Conservation (phyloP, 148 eudicot genomes). For the Vaccinium darrowii region DNA sequence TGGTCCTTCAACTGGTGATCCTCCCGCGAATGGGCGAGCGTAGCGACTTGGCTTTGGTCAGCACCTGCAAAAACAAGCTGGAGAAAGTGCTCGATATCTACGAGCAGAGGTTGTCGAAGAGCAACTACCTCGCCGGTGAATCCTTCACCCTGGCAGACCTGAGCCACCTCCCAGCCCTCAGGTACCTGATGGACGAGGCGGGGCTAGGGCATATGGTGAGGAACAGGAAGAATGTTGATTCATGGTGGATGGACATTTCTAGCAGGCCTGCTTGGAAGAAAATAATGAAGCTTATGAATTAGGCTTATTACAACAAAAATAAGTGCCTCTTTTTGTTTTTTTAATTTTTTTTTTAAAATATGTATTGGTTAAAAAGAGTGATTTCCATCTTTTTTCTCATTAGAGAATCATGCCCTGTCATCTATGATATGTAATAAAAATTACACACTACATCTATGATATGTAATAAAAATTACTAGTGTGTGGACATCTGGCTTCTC, state of each 20-base stretch:
- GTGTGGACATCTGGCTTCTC: neutral
- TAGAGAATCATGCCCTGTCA: neutral
- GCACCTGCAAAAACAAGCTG: constrained; percentile 39
- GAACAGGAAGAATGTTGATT: constrained; percentile 39
- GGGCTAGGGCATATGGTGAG: constrained; percentile 42
- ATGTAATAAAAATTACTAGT: neutral
- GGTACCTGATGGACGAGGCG: constrained; percentile 49
- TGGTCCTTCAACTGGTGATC: constrained; percentile 53
- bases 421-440: neutral
- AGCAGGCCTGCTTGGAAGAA: constrained; percentile 73
- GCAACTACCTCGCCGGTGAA: constrained; percentile 51
- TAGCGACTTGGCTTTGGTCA: constrained; percentile 41
- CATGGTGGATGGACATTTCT: constrained; percentile 71
- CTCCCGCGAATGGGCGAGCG: constrained; percentile 50
- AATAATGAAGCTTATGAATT: constrained; percentile 39
- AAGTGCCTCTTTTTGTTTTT: too few relatives aligned
- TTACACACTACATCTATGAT: neutral
- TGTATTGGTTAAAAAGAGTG: neutral
- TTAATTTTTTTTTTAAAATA: too few relatives aligned
- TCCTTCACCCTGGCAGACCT: constrained; percentile 60
- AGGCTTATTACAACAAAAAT: neutral
- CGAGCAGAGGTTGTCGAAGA: constrained; percentile 49
- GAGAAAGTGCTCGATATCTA: constrained; percentile 60
- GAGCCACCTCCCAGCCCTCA: constrained; percentile 56
- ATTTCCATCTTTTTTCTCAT: neutral